Percentiles rank a stretch among this genome's conserved stretches.
These are phyloP conservation scores for Phialemoniopsis sp. DNA, from an alignment of 2,329 filamentous ascomycete genomes.

Conservation along the genomic window DNA sequence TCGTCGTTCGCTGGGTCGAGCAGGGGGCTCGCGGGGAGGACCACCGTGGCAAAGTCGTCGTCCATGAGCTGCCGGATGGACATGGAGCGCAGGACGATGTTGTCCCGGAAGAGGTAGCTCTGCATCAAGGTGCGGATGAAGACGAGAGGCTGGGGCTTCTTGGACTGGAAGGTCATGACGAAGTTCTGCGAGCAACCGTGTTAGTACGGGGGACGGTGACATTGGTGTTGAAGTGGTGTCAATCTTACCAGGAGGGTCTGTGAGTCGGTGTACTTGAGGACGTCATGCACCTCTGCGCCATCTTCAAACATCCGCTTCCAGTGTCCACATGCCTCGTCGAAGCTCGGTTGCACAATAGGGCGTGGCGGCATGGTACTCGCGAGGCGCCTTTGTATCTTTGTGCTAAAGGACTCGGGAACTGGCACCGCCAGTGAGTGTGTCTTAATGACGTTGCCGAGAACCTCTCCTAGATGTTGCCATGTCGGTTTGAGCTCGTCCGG, in stretches of 20 bases:
- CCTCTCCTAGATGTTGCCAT: constrained; percentile 44
- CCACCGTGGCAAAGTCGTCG: constrained; percentile 73
- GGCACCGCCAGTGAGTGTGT: constrained; percentile 59
- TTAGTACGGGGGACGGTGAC: background rate
- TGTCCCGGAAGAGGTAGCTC: constrained; percentile 68
- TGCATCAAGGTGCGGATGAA: constrained; percentile 81
- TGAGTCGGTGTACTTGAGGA: constrained; percentile 64
- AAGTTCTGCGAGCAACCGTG: constrained; percentile 56
- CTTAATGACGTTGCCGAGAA: constrained; percentile 52
- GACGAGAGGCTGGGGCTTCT: constrained; percentile 76
- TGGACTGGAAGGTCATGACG: constrained; percentile 68
- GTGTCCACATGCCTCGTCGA: constrained; percentile 66
- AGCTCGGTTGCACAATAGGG: constrained; percentile 75
- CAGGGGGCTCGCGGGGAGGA: constrained; percentile 67
- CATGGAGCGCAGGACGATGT: constrained; percentile 63
- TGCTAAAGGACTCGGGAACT: constrained; percentile 78
- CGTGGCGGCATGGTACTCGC: constrained; percentile 92
- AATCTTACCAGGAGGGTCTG: constrained; percentile 38
- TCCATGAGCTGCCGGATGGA: constrained; percentile 73
- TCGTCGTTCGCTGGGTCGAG: constrained; percentile 72
- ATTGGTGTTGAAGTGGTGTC: constrained; percentile 5
- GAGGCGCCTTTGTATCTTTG: constrained; percentile 84
- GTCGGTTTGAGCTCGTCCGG: constrained; percentile 42
- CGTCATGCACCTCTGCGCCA: constrained; percentile 62
- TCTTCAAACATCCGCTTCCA: constrained; percentile 70